Conservation (phyloP, 2,329 filamentous ascomycete genomes). For the Paecilomyces sp. region DNA sequence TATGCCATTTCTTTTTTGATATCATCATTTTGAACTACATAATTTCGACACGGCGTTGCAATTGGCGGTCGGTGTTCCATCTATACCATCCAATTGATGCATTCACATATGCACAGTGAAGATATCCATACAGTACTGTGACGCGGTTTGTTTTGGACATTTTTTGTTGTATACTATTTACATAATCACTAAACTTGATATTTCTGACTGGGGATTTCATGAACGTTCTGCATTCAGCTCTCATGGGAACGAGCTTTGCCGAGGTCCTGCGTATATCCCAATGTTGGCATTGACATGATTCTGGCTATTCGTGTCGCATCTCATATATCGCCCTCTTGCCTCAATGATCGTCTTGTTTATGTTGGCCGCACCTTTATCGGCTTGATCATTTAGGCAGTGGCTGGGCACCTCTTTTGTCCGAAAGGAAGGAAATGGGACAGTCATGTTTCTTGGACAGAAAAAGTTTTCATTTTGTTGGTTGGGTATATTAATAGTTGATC, state of each 20-base stretch:
- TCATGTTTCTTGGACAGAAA: background rate
- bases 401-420: background rate
- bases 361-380: background rate
- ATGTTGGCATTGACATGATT: background rate
- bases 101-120: background rate
- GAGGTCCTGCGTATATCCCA: background rate
- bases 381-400: background rate
- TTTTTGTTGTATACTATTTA: slow-evolving; percentile 1
- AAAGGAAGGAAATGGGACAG: background rate
- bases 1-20: slow-evolving; percentile 4
- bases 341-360: background rate
- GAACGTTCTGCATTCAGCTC: background rate
- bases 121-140: slow-evolving; percentile 1
- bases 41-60: background rate
- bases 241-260: background rate
- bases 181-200: slow-evolving; percentile 1
- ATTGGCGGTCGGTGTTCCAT: background rate
- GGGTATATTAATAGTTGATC: background rate
- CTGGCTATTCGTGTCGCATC: background rate
- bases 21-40: background rate
- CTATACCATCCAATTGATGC: background rate
- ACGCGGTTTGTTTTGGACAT: background rate
- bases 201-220: background rate
- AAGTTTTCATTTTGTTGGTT: background rate
- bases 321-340: background rate